Percentiles rank a stretch among this genome's conserved stretches.
These are phyloP conservation scores for Kwoniella heveanensis DNA, from an alignment of 768 basidiomycete species.

Conservation along the genomic window DNA sequence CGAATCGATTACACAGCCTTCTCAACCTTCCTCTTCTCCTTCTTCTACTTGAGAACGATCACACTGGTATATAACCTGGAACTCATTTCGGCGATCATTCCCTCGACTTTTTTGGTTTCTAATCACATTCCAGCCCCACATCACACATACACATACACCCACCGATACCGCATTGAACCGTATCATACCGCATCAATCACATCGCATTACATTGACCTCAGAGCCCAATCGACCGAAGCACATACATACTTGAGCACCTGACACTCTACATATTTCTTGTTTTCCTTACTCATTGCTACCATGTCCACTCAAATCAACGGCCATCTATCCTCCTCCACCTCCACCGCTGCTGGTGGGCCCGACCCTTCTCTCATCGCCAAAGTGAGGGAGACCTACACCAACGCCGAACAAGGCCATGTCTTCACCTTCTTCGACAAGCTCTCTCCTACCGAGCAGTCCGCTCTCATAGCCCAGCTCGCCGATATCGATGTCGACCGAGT, in stretches of 20 bases:
- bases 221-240: no score
- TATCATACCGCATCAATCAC: neutral
- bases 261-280: neutral
- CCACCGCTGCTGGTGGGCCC: neutral
- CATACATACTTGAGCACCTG: neutral
- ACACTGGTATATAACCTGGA: neutral
- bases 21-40: neutral
- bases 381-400: constrained; percentile 61
- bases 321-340: no score
- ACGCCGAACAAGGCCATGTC: constrained; percentile 84
- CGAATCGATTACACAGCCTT: no score
- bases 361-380: constrained; percentile 12
- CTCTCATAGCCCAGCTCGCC: constrained; percentile 72
- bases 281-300: neutral
- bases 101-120: neutral
- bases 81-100: constrained; percentile 5
- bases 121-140: neutral
- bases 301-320: neutral
- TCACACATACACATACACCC: neutral
- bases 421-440: constrained; percentile 83
- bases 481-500: constrained; percentile 85
- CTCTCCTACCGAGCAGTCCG: constrained; percentile 64
- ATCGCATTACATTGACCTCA: neutral
- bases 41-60: neutral
- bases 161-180: neutral